A percentile compares a stretch with the other conserved stretches of the same genome.
These are phyloP conservation scores for Dioscorea zingiberensis DNA, from an alignment of 106 monocot genomes.

Conservation along the genomic window DNA sequence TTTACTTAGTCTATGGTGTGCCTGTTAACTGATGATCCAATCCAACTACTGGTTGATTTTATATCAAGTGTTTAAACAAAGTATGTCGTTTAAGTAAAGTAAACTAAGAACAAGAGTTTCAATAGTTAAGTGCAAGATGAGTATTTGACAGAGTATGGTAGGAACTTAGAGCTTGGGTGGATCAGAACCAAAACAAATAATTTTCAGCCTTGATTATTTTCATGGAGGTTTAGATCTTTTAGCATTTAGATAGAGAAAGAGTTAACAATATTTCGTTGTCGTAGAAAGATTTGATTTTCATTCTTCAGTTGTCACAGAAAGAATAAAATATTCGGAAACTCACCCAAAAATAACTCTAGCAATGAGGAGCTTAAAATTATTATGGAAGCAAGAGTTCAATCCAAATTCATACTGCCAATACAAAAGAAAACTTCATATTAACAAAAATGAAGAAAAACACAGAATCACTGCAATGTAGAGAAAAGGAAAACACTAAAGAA, in stretches of 20 bases:
- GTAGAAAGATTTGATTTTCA: background rate
- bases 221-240: background rate
- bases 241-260: background rate
- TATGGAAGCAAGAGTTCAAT: constrained; percentile 70
- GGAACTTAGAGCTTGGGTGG: too few species aligned
- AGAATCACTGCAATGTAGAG: background rate
- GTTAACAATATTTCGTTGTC: too few species aligned
- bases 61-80: too few species aligned
- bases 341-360: constrained; percentile 64
- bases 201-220: background rate
- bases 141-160: too few species aligned
- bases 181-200: too few species aligned
- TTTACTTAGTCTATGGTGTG: too few species aligned
- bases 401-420: constrained; percentile 71
- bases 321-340: constrained; percentile 5
- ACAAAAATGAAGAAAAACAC: background rate
- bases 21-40: too few species aligned
- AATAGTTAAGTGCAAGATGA: too few species aligned
- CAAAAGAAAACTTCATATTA: background rate
- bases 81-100: too few species aligned
- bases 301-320: background rate
- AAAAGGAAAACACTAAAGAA: constrained; percentile 3
- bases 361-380: constrained; percentile 25
- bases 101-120: too few species aligned
- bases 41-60: too few species aligned